A percentile compares a stretch with the other conserved stretches of the same genome.
phyloP scores from a whole-genome alignment of 148 eudicot genomes.

The Pouteria glomerata region DNA sequence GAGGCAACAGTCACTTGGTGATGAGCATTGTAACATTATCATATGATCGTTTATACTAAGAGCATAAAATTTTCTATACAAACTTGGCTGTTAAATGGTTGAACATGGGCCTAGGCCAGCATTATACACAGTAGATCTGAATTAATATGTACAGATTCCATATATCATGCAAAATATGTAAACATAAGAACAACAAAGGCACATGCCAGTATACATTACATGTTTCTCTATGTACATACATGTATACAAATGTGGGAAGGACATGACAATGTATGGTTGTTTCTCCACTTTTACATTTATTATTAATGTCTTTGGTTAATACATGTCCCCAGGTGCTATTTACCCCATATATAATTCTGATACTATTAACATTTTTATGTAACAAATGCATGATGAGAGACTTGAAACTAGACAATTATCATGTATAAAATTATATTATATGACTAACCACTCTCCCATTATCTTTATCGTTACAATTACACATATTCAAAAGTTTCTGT shows the following conservation, averaged over 20 bases:
- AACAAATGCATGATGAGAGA: neutral
- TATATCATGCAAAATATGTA: neutral
- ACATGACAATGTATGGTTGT: neutral
- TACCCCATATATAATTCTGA: neutral
- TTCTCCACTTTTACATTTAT: too few relatives aligned
- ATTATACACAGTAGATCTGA: neutral
- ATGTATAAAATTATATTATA: neutral
- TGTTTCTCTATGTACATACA: too few relatives aligned
- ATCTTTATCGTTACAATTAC: neutral
- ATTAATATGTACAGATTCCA: neutral
- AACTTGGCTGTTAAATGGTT: neutral
- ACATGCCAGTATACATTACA: neutral
- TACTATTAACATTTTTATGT: neutral
- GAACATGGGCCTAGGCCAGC: neutral
- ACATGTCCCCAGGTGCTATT: neutral
- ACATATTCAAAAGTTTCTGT: neutral
- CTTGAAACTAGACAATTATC: neutral
- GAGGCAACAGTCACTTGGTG: neutral
- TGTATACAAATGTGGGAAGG: neutral
- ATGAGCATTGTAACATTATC: neutral
- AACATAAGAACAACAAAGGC: neutral
- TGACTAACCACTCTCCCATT: neutral
- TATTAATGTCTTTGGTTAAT: neutral
- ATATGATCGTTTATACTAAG: neutral
- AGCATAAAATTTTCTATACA: neutral